Base-by-base conservation (phyloP, 192 early-diverging fungal genomes). In the Borealophlyctis nickersoniae region DNA sequence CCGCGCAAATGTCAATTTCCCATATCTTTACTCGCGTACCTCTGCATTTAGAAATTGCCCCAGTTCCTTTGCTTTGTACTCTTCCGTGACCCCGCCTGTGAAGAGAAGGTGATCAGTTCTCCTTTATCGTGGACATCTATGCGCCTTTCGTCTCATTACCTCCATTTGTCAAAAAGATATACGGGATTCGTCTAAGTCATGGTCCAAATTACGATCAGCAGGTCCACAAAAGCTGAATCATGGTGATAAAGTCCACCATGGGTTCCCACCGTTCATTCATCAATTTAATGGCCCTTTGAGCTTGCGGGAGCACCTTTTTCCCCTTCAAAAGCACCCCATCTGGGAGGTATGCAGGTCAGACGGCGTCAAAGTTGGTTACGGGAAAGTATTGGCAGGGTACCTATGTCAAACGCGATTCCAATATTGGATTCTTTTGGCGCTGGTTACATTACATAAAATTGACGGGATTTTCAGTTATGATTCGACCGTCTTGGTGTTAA, bases 291-390 rank as follows among this genome's bases (percentile, higher is more conserved):
- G 91, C 88, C 2, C 81, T 72, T 16, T 76, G 74, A 0, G 88
- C 87, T 59, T 90, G 73, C 9, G 87, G 84, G 9, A 96, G 72
- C 2, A 80, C 80, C 45, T 66, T 72, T 27, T 84, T 84, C 56
- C 94, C 89, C 73, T 87, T 88, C 63, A 94, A 85, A 31, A 96
- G 81, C 26, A 96, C 92, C 29, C 94, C 94, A 64, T 96, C 93
- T 69, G 91, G 87, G 62, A 89, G 88, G 55, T 90, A 86, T n/a
- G 79, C 83, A 27, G 85, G 28, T n/a, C 14, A 19, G 60, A 3
- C 7, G 13, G 27, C 16, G 7, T 26, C 45, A 19, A 19, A 51
- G 4, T 11, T 5, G 9, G 55, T n/a, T 4, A 59, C 7, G 60
- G 7, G 26, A 57, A 23, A 13, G 29, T 9, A 58, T 30, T 16